phyloP scores from a whole-genome alignment of 164 flowering plant species.

The Stephania yunnanensis region DNA sequence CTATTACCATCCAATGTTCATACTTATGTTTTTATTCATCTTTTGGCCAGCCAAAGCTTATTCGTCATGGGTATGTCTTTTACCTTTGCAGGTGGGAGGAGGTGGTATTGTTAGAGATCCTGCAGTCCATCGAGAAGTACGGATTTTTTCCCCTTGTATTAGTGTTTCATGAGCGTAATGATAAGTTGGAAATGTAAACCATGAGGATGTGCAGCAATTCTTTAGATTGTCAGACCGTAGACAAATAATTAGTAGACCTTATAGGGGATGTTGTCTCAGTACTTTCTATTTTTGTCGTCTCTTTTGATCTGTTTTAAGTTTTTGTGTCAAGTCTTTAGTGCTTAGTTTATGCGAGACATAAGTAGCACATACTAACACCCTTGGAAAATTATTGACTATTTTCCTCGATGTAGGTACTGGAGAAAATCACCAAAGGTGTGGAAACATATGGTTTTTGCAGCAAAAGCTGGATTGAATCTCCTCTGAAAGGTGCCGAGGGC shows the following conservation, averaged over 20 bases:
- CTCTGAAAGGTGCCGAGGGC: slow-evolving; percentile 92
- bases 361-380: background rate
- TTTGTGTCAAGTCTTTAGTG: too few species aligned
- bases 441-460: slow-evolving; percentile 60
- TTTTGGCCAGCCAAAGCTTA: background rate
- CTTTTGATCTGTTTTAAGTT: background rate
- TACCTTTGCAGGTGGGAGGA: slow-evolving; percentile 63
- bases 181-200: too few species aligned
- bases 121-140: slow-evolving; percentile 92
- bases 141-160: slow-evolving; percentile 2
- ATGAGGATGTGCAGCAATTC: too few species aligned
- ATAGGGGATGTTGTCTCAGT: too few species aligned
- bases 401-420: slow-evolving; percentile 55
- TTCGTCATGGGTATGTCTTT: background rate
- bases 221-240: too few species aligned
- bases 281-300: background rate
- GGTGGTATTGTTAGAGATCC: too few species aligned
- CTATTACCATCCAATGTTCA: too few species aligned
- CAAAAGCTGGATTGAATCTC: slow-evolving; percentile 91
- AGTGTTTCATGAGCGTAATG: background rate
- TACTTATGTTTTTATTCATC: too few species aligned
- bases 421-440: slow-evolving; percentile 72
- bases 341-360: background rate
- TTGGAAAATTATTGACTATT: background rate
- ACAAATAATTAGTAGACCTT: too few species aligned